Percentiles rank a stretch among this genome's conserved stretches.
Conservation (phyloP, 495 filamentous ascomycete species). For the Penicillium atrosanguineum region DNA sequence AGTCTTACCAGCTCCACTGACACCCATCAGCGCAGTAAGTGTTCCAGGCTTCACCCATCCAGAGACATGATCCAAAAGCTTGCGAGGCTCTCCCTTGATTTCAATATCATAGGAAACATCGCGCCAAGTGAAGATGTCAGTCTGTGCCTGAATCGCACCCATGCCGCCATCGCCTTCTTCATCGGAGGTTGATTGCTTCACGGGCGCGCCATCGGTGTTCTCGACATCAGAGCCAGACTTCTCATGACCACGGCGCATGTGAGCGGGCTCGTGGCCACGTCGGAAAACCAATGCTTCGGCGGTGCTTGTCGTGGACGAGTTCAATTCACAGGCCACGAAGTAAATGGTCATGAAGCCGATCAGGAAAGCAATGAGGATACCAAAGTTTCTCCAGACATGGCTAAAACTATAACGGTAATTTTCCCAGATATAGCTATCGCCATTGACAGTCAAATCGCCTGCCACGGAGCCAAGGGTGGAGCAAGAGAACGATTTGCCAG, state of each 20-base stretch:
- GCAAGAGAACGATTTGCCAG: constrained; percentile 41
- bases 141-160: constrained; percentile 47
- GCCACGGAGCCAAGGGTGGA: constrained; percentile 47
- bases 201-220: constrained; percentile 55
- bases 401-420: constrained; percentile 52
- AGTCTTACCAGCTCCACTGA: constrained; percentile 64
- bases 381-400: constrained; percentile 66
- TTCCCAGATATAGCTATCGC: constrained; percentile 46
- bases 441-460: constrained; percentile 45
- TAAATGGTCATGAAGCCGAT: constrained; percentile 53
- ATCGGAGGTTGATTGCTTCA: background rate
- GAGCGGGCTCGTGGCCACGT: constrained; percentile 28
- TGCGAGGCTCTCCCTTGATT: constrained; percentile 54
- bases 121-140: constrained; percentile 72
- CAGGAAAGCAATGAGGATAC: constrained; percentile 61
- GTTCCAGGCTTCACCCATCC: constrained; percentile 69
- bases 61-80: constrained; percentile 61
- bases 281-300: constrained; percentile 44
- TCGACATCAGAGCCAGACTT: constrained; percentile 28
- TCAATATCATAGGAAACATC: constrained; percentile 68
- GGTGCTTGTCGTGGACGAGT: constrained; percentile 31
- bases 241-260: constrained; percentile 33
- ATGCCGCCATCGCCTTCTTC: constrained; percentile 46
- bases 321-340: constrained; percentile 36
- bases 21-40: constrained; percentile 66